phyloP scores from a whole-genome alignment of 495 filamentous ascomycete species.

The Penicillium argentinense region DNA sequence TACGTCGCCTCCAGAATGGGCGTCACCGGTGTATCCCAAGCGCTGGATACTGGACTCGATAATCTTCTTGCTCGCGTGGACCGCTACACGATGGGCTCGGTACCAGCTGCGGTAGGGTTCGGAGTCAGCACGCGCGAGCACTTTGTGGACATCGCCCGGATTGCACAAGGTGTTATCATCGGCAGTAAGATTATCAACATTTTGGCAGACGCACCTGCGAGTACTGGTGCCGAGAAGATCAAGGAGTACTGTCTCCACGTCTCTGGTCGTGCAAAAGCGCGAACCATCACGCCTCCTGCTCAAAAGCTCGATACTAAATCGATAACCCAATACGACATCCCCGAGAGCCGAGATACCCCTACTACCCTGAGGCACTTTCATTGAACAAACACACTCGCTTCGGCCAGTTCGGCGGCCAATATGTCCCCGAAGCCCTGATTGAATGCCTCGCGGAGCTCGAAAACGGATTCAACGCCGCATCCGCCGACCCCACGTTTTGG shows the following conservation, averaged over 20 bases:
- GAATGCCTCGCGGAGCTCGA: conserved; percentile 8
- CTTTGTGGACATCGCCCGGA: conserved; percentile 70
- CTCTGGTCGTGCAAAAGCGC: neutral
- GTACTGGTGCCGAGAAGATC: conserved; percentile 31
- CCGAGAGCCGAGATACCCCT: too few relatives aligned
- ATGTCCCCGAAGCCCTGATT: conserved; percentile 6
- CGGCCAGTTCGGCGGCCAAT: conserved; percentile 11
- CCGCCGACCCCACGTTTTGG: conserved; percentile 12
- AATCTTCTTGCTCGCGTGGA: conserved; percentile 80
- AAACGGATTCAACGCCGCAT: conserved; percentile 1
- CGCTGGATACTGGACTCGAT: conserved; percentile 70
- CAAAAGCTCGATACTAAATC: neutral
- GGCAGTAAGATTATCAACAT: conserved; percentile 79
- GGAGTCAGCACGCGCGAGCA: conserved; percentile 75
- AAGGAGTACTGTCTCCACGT: conserved; percentile 9
- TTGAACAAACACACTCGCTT: conserved; percentile 15
- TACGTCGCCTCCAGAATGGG: conserved; percentile 97
- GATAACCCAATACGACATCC: too few relatives aligned
- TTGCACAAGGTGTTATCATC: conserved; percentile 86
- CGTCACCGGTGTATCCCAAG: conserved; percentile 82
- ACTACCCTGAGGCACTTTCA: conserved; percentile 57
- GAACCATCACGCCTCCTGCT: neutral
- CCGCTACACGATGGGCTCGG: conserved; percentile 71
- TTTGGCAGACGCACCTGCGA: conserved; percentile 58
- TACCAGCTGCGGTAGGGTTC: conserved; percentile 87